Conservation (phyloP, 2,329 filamentous ascomycete species). For the Boeremia lycopersici region DNA sequence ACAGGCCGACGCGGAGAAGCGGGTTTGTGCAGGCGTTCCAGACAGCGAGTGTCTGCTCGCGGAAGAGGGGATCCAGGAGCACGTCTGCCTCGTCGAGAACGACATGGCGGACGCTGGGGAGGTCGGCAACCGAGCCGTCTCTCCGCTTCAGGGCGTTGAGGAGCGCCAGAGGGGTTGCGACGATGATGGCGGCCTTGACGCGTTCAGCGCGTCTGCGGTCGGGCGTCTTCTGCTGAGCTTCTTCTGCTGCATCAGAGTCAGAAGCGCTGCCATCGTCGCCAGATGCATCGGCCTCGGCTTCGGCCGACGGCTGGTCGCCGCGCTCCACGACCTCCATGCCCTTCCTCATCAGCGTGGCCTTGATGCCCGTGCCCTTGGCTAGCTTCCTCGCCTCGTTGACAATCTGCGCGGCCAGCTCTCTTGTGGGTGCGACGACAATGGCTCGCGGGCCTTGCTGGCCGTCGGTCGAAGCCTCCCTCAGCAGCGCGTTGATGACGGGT, state of each 20-base stretch:
- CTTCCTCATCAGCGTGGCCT: slow-evolving; percentile 82
- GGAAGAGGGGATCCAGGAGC: slow-evolving; percentile 87
- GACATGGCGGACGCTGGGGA: slow-evolving; percentile 74
- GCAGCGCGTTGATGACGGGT: slow-evolving; percentile 77
- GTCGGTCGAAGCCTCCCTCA: slow-evolving; percentile 37
- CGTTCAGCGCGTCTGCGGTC: slow-evolving; percentile 52
- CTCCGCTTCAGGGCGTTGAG: slow-evolving; percentile 70
- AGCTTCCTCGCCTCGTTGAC: slow-evolving; percentile 81
- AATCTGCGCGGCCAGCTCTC: slow-evolving; percentile 58
- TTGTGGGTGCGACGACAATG: slow-evolving; percentile 57
- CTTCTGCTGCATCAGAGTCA: slow-evolving; percentile 46
- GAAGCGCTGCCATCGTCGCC: slow-evolving; percentile 46
- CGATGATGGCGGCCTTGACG: slow-evolving; percentile 78
- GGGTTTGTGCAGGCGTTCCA: slow-evolving; percentile 79
- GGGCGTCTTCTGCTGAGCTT: slow-evolving; percentile 44
- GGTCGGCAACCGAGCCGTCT: slow-evolving; percentile 52
- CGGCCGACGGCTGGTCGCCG: slow-evolving; percentile 35
- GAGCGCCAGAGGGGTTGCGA: slow-evolving; percentile 79
- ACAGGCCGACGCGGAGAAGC: slow-evolving; percentile 77
- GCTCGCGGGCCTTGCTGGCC: slow-evolving; percentile 40
- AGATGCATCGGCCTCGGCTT: slow-evolving; percentile 40
- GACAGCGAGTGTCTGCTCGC: slow-evolving; percentile 82
- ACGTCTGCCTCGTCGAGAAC: slow-evolving; percentile 96
- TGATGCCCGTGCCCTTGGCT: slow-evolving; percentile 75
- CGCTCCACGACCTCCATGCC: slow-evolving; percentile 69